Percentiles rank a stretch among this genome's conserved stretches.
Evolutionary conservation across 345 rosid species (phyloP).

Genomic region (Sonneratia caseolaris): DNA sequence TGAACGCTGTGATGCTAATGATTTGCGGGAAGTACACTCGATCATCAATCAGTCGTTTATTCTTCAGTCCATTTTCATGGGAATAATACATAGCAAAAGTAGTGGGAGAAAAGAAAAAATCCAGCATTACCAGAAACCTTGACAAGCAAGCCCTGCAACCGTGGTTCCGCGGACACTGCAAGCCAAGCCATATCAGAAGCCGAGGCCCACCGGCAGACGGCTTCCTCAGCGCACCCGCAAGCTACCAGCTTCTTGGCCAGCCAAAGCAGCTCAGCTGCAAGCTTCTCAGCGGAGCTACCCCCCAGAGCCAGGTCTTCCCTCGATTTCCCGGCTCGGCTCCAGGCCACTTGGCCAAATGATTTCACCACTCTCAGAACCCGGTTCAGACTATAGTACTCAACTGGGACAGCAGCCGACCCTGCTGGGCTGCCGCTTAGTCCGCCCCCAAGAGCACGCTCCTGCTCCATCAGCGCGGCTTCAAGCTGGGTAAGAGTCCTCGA

Average conservation of each 20-base stretch:
- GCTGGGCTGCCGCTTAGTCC: slow-evolving; percentile 6
- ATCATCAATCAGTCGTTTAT: background rate
- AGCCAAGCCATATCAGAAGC: slow-evolving; percentile 68
- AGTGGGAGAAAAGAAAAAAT: background rate
- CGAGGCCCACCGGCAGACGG: slow-evolving; percentile 70
- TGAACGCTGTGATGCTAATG: background rate
- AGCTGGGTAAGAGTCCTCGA: slow-evolving; percentile 46
- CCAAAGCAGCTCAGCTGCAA: slow-evolving; percentile 87
- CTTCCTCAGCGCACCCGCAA: slow-evolving; percentile 65
- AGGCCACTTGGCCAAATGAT: slow-evolving; percentile 30
- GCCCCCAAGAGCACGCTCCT: slow-evolving; percentile 19
- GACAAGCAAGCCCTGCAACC: slow-evolving; percentile 58
- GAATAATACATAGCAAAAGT: background rate
- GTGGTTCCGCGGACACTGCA: slow-evolving; percentile 60
- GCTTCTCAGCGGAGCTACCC: slow-evolving; percentile 45
- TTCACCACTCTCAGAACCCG: slow-evolving; percentile 35
- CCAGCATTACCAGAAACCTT: slow-evolving; percentile 51
- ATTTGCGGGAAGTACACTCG: background rate
- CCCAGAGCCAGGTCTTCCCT: slow-evolving; percentile 30
- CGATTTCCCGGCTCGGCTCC: slow-evolving; percentile 16
- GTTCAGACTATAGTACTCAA: slow-evolving; percentile 21
- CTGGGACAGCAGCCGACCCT: slow-evolving; percentile 14
- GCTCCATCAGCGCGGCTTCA: slow-evolving; percentile 36
- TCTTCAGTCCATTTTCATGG: background rate
- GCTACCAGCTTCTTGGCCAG: slow-evolving; percentile 56